phyloP scores from a whole-genome alignment of 2,329 filamentous ascomycete species.

The Clonostachys solani region DNA sequence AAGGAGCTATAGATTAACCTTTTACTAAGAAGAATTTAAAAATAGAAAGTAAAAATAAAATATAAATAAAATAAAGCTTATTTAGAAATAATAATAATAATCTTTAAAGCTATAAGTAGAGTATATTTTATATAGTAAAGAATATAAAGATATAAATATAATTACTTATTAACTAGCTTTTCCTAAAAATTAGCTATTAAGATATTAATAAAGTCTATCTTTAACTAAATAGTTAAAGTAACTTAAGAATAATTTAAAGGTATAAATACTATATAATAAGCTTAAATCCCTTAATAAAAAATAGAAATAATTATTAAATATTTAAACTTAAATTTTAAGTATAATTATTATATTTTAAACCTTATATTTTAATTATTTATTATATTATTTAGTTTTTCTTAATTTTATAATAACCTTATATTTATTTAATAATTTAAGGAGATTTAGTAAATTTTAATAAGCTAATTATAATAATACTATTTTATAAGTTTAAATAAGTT shows the following conservation, averaged over 20 bases:
- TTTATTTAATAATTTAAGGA: slow-evolving; percentile 1
- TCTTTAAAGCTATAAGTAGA: too few species aligned
- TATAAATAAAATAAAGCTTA: neutral
- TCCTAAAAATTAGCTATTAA: too few species aligned
- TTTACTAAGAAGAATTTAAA: neutral
- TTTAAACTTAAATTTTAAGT: neutral
- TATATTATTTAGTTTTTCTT: too few species aligned
- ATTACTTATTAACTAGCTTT: too few species aligned
- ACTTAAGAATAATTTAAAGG: neutral
- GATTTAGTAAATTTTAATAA: neutral
- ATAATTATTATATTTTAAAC: neutral
- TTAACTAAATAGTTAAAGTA: neutral
- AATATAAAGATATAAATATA: too few species aligned
- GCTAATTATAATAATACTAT: neutral
- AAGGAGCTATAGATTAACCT: neutral
- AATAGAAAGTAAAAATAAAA: neutral
- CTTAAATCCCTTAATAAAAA: neutral
- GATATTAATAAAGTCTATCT: too few species aligned
- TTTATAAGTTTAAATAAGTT: neutral
- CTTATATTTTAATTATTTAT: too few species aligned
- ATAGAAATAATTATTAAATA: neutral
- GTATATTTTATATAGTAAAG: too few species aligned
- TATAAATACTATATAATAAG: neutral
- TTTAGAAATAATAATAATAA: neutral
- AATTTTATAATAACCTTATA: too few species aligned